Evolutionary conservation across 768 basidiomycete genomes (phyloP).

Genomic region (Kondoa subrosea): DNA sequence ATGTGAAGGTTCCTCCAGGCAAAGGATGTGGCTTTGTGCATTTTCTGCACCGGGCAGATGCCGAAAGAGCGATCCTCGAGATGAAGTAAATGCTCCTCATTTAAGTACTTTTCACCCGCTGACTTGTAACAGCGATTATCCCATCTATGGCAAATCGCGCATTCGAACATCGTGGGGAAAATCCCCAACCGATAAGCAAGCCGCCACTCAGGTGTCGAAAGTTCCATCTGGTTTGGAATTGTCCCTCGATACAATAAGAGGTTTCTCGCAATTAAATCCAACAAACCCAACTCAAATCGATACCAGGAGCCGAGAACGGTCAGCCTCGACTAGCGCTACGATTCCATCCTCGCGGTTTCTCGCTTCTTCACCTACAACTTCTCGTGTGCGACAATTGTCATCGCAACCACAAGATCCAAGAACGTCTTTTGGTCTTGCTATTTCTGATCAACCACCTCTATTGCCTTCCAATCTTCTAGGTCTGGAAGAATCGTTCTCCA

Average conservation of each 20-base stretch:
- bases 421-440: background rate
- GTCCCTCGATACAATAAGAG: no score
- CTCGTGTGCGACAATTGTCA: background rate
- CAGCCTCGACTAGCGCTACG: no score
- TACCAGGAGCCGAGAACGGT: no score
- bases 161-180: constrained; percentile 86
- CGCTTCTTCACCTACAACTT: background rate
- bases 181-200: constrained; percentile 42
- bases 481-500: background rate
- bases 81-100: no score
- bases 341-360: no score
- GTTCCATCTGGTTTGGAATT: constrained; percentile 7
- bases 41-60: constrained; percentile 78
- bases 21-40: constrained; percentile 95
- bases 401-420: no score
- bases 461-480: background rate
- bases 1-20: constrained; percentile 88
- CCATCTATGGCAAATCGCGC: constrained; percentile 65
- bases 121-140: constrained; percentile 52
- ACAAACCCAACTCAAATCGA: no score
- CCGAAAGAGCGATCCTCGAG: constrained; percentile 40
- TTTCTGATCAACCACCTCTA: background rate
- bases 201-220: constrained; percentile 27
- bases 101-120: background rate
- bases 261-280: no score